Base-by-base conservation (phyloP, 176 grass and related monocot species). In the Areca catechu region DNA sequence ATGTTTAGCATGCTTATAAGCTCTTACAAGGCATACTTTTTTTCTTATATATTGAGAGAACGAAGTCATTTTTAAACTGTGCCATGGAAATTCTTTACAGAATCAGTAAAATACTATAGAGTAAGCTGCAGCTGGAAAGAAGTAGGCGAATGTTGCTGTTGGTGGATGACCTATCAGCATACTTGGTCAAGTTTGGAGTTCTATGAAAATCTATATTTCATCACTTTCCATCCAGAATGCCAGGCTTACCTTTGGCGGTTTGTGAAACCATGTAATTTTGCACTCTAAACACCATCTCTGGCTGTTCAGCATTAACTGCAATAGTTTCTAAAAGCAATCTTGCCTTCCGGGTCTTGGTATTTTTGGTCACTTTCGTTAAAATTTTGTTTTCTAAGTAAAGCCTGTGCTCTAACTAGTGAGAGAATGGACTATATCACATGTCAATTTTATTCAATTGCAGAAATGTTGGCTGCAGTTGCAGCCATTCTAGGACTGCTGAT, bases 171-270 rank as follows among this genome's bases (percentile, higher is more conserved):
- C 27, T 19, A 19, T 72, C 49, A 5, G 25, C 19, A 20, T 27
- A 47, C 28, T 62, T 24, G 20, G 49, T 30, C 22, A 62, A 50
- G 27, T 54, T 53, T 37, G 43, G 68, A 50, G 19, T n/a, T 5
- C 20, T 23, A 60, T 72, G 58, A 72, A 43, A 62, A 47, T 29
- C n/a, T 62, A 23, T 24, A 50, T 27, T 62, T 67, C 3, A 17
- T 9, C 15, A 28, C 19, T 15, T 53, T 3, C 49, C 57, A 60
- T 52, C 43, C 0, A 69, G 19, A 20, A 95, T 95, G 90, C 80
- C 82, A 55, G 80, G 69, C 58, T 72, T 86, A 71, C 66, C 73
- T 72, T 72, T 89, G 62, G 58, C 76, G 53, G 54, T 80, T 27
- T 65, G 74, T 57, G 85, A 67, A 53, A 20, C 79, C 58, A 81